Base-by-base conservation (phyloP, 1,284 basidiomycete genomes). In the Ceratobasidium papillatum region DNA sequence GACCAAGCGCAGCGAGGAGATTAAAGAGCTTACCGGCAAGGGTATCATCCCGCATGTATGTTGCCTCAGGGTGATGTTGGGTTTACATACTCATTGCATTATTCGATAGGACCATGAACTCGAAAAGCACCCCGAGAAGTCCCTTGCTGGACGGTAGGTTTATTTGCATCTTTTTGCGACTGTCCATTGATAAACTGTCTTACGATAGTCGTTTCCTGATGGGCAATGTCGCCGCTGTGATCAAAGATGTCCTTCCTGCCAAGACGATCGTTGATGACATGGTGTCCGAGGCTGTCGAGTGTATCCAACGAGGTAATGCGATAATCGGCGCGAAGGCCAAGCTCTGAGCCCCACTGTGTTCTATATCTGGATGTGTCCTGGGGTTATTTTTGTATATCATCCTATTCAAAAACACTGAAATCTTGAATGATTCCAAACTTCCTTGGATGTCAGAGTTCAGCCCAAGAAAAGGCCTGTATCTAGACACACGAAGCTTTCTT, bases 161-260 rank as follows among this genome's bases (percentile, higher is more conserved):
- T 7, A 32, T 25, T 34, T 11, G 22, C n/a, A 45, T 7, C n/a
- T 43, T 14, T 27, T 19, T 12, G 25, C 22, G 9, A 19, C 1
- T 17, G n/a, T 1, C 19, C 14, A 32, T 27, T 72, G n/a, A 61
- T 27, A 12, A 17, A 3, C 27, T 41, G 7, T 47, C 56, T 4
- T 9, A 17, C n/a, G 25, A 32, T 17, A 72, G 76, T 5, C 71
- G 69, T 9, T 76, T 71, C 71, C 52, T 77, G 19, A 51, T 77
- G 66, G 77, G 77, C 34, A 75, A 75, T 19, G 77, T 77, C 25
- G 69, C 76, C 17, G 77, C 77, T 1, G 45, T 77, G 12, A 77
- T 83, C 77, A 82, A 82, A 77, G 80, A 84, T 27, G 82, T 83
- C 32, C 79, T 78, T 27, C 80, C 78, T 4, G 77, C 83, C 11